Percentiles rank a stretch among this genome's conserved stretches.
These are phyloP conservation scores for Sapria himalayana DNA, from an alignment of 345 rosid genomes.

Conservation along the genomic window DNA sequence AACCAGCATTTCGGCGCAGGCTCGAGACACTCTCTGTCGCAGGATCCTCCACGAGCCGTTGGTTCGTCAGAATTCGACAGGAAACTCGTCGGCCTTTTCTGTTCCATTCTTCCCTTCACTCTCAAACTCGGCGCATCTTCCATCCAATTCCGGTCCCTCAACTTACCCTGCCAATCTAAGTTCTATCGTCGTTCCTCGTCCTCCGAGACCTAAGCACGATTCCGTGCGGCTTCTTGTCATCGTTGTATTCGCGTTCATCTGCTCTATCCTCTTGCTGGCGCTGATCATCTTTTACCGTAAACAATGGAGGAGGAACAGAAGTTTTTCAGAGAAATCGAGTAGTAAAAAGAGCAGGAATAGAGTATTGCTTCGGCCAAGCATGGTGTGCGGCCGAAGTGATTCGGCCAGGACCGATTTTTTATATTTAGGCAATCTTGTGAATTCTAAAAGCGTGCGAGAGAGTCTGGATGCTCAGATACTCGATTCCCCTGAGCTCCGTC, in stretches of 20 bases:
- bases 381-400: no score
- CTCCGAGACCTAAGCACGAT: conserved; percentile 19
- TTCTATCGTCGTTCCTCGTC: conserved; percentile 55
- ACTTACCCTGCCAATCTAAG: conserved; percentile 92
- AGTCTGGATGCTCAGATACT: conserved; percentile 33
- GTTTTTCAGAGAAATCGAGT: conserved; percentile 15
- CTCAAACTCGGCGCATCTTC: no score
- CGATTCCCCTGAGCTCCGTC: conserved; percentile 88
- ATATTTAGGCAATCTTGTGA: conserved; percentile 52
- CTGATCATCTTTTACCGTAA: conserved; percentile 25
- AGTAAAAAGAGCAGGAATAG: conserved; percentile 7
- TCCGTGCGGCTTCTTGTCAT: conserved; percentile 31
- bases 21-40: conserved; percentile 18
- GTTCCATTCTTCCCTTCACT: no score
- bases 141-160: conserved; percentile 31
- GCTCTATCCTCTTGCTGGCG: conserved; percentile 19
- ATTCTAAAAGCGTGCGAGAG: no score
- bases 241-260: conserved; percentile 27
- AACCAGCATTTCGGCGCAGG: conserved; percentile 4
- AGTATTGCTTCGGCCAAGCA: no score
- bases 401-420: conserved; percentile 87
- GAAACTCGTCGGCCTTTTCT: no score
- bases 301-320: conserved; percentile 13
- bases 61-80: no score
- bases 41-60: conserved; percentile 69